Conservation (phyloP, 2,329 filamentous ascomycete species). For the Colletotrichum musicola region DNA sequence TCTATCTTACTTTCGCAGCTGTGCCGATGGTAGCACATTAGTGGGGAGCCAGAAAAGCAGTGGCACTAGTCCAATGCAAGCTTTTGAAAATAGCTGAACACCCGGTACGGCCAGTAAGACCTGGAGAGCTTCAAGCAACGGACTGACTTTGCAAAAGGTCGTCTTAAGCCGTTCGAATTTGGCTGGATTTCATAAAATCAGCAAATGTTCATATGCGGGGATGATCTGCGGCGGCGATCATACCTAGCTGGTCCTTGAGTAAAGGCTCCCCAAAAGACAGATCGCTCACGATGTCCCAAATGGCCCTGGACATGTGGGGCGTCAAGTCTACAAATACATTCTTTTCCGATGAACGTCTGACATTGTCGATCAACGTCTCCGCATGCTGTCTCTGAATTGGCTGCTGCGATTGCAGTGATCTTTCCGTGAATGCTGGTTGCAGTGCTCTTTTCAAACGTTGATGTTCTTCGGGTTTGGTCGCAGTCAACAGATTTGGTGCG, state of each 20-base stretch:
- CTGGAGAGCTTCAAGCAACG: slow-evolving; percentile 23
- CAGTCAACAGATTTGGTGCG: slow-evolving; percentile 20
- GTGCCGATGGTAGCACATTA: slow-evolving; percentile 8
- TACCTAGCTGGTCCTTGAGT: slow-evolving; percentile 17
- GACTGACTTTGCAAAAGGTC: slow-evolving; percentile 10
- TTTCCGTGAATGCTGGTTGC: slow-evolving; percentile 15
- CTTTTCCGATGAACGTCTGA: neutral
- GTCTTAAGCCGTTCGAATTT: slow-evolving; percentile 17
- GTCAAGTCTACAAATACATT: slow-evolving; percentile 6
- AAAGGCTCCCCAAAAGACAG: slow-evolving; percentile 21
- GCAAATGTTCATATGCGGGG: neutral
- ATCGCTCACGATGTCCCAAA: slow-evolving; percentile 23
- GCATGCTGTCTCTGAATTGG: slow-evolving; percentile 8
- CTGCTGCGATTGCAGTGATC: neutral
- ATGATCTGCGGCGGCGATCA: neutral
- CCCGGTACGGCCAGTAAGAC: slow-evolving; percentile 14
- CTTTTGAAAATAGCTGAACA: neutral
- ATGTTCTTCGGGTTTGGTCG: slow-evolving; percentile 2
- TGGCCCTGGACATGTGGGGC: neutral
- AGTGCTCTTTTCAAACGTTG: slow-evolving; percentile 12
- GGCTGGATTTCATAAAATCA: neutral
- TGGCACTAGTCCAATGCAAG: slow-evolving; percentile 1
- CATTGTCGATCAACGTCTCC: neutral
- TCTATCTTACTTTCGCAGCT: slow-evolving; percentile 10
- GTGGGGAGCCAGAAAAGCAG: slow-evolving; percentile 19